Base-by-base conservation (phyloP, 257 asterid species). In the Solanum stenotomum region DNA sequence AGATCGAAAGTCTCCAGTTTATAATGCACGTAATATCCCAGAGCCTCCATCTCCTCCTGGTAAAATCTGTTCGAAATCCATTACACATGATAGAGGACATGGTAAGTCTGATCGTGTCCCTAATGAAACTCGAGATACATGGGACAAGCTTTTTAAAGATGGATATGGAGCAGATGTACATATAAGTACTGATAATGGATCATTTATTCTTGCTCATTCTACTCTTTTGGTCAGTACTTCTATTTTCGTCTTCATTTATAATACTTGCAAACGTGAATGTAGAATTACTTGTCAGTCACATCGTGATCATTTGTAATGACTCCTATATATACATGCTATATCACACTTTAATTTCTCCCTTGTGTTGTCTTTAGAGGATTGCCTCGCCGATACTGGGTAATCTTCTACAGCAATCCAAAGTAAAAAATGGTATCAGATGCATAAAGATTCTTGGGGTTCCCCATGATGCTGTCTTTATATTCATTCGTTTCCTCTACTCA, bases 401-500 rank as follows among this genome's bases (percentile, higher is more conserved):
- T 88, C 15, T 90, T 78, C 90, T 96, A 90, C 92, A 88, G 92
- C 94, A 91, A 79, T 90, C 93, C 2, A 91, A 91, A 94, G 92
- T 92, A 49, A 90, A 89, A 88, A 91, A 93, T 67, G 93, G 94
- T 33, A 78, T 87, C 46, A 89, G 94, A 93, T 87, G 20, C 86
- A 79, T 94, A 88, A 93, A 89, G 92, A 90, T 95, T 78, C 89
- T 91, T 16, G 93, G 98, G 65, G 91, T 94, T 29, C 96, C 98
- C n/a, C 84, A 83, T 85, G 94, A 90, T 31, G 98, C 95, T 65
- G 87, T 94, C 37, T 87, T 61, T 72, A 90, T 89, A 42, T 96
- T 96, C 92, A 88, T 95, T 83, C 95, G 98, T 20, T 95, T 92
- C 91, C 93, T 96, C 85, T 96, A 95, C 87, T 95, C 99, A 59